Base-by-base conservation (phyloP, 192 early-diverging fungal species). In the Coemansia sp. region DNA sequence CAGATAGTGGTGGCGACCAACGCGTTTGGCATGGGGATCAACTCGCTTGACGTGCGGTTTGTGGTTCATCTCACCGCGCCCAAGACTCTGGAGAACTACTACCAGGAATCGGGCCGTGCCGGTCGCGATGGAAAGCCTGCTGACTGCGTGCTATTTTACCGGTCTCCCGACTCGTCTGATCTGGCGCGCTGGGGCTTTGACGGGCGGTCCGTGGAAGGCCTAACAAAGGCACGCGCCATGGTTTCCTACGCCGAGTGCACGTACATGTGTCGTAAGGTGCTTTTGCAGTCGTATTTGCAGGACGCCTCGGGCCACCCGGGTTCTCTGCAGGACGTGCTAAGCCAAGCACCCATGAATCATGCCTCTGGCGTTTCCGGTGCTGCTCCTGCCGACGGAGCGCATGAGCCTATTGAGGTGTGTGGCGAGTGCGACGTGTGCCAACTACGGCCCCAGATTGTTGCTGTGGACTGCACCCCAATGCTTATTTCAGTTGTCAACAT, bases 71-170 rank as follows among this genome's bases (percentile, higher is more conserved):
- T 57, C 18, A 70, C 75, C 2, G 68, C 66, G 15, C 74, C 81
- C 3, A 75, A 77, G 62, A 63, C 70, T 8, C 50, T 80, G 14
- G 81, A 82, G 41, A 63, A 81, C 18, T 87, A 87, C 60, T 90
- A 90, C 58, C 86, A 90, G 60, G 88, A 90, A 41, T 80, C 81
- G 7, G 88, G 88, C 0, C 79, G 88, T 15, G 88, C 86, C 26
- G 88, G 88, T 22, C 66, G 87, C 17, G 88, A 90, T 50, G 88
- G 88, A 2, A 19, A 70, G 30, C 72, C 63, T 1, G 86, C 87
- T 0, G 83, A 88, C 21, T 90, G 88, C 42, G 66, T 88, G 8
- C 37, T 89, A 34, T 78, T 86, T 9, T 88, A 88, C 46, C 80
- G 85, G 1, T 68, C 79, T 2, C 54, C 70, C n/a, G 88, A 90